These are phyloP conservation scores for Chaetomium fimeti DNA, from an alignment of 495 filamentous ascomycete species.

Conservation along the genomic window DNA sequence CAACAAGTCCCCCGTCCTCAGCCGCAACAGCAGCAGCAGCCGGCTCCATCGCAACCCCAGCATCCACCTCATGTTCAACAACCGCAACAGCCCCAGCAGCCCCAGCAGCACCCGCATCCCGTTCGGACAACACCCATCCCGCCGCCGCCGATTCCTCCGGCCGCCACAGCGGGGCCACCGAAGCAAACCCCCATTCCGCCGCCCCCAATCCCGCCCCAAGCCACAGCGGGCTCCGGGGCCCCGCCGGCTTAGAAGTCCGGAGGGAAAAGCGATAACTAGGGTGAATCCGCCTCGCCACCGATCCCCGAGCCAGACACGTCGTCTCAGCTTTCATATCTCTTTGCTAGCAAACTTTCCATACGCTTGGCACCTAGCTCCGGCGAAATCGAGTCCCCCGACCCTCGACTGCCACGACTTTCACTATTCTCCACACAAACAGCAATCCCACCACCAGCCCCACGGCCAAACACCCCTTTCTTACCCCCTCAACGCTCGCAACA, in stretches of 20 bases:
- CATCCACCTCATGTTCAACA: not conserved
- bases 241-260: constrained; percentile 14
- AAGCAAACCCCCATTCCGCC: constrained; percentile 38
- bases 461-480: too few relatives aligned
- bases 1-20: constrained; percentile 11
- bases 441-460: not conserved
- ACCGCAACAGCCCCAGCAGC: constrained; percentile 15
- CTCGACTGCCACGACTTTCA: too few relatives aligned
- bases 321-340: not conserved
- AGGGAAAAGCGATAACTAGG: not conserved
- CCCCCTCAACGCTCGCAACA: not conserved
- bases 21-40: constrained; percentile 1
- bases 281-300: not conserved
- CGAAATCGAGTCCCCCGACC: too few relatives aligned
- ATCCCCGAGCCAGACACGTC: not conserved
- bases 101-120: constrained; percentile 18
- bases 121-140: constrained; percentile 34
- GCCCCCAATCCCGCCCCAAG: constrained; percentile 32
- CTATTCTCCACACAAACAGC: not conserved
- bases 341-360: not conserved
- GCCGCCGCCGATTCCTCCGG: constrained; percentile 30
- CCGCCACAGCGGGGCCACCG: constrained; percentile 20
- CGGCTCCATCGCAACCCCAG: not conserved
- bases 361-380: not conserved
- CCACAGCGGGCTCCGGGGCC: constrained; percentile 12